Conservation (phyloP, 2,329 filamentous ascomycete species). For the Emydomyces testavorans region DNA sequence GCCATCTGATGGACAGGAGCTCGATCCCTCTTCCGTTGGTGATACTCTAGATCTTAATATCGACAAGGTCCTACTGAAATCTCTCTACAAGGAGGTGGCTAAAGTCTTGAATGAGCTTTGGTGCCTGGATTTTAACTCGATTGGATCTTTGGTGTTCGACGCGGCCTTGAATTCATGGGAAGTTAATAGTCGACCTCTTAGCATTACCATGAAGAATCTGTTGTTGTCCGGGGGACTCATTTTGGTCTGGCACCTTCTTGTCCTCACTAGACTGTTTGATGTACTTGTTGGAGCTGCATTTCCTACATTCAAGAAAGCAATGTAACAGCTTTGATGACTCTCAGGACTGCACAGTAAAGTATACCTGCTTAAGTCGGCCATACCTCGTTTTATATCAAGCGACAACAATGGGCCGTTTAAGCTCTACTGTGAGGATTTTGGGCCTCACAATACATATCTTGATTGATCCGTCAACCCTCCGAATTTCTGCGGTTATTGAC, state of each 20-base stretch:
- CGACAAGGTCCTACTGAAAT: neutral
- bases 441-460: conserved; percentile 22
- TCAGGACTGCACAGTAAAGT: conserved; percentile 34
- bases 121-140: conserved; percentile 1
- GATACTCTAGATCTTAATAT: conserved; percentile 1
- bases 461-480: conserved; percentile 15
- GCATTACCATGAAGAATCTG: no score
- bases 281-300: conserved; percentile 5
- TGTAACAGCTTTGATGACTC: conserved; percentile 30
- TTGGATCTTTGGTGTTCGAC: conserved; percentile 1
- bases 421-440: conserved; percentile 22
- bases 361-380: conserved; percentile 20
- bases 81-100: conserved; percentile 1
- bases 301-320: conserved; percentile 30
- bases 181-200: no score
- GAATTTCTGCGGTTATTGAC: conserved; percentile 20
- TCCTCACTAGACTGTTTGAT: conserved; percentile 11
- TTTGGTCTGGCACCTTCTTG: conserved; percentile 1
- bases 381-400: conserved; percentile 16
- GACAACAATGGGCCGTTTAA: conserved; percentile 15
- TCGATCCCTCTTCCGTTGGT: neutral
- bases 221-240: no score
- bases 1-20: neutral
- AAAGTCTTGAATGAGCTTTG: neutral
- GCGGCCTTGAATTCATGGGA: no score